Evolutionary conservation across 108 stramenopile genomes (phyloP).

Genomic region (Nitzschia sp.): DNA sequence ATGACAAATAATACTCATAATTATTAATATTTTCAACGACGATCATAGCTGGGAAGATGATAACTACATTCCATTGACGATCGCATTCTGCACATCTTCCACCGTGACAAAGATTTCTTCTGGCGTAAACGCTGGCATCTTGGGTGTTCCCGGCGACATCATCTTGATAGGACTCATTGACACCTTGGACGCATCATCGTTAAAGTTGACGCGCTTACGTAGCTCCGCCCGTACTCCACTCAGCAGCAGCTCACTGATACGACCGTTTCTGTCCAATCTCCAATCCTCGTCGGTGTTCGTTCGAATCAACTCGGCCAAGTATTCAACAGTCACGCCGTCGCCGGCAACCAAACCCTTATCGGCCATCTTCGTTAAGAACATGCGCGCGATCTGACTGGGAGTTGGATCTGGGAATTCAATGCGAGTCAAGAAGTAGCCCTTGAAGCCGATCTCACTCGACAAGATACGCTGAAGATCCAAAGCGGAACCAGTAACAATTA

Average conservation of each 20-base stretch:
- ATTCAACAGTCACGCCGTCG: conserved; percentile 72
- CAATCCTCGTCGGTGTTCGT: conserved; percentile 82
- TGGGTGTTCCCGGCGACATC: conserved; percentile 65
- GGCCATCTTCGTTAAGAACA: conserved; percentile 73
- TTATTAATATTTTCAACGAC: no score
- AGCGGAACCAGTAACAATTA: conserved; percentile 72
- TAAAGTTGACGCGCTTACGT: conserved; percentile 53
- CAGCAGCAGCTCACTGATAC: conserved; percentile 74
- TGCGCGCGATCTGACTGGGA: conserved; percentile 71
- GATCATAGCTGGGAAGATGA: neutral
- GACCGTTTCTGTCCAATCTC: conserved; percentile 81
- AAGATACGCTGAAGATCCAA: conserved; percentile 77
- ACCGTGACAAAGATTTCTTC: conserved; percentile 85
- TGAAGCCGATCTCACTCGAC: conserved; percentile 81
- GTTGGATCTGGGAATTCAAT: conserved; percentile 83
- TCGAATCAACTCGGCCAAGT: conserved; percentile 69
- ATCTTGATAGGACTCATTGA: conserved; percentile 59
- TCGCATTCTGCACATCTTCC: conserved; percentile 89
- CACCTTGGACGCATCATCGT: conserved; percentile 56
- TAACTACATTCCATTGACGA: conserved; percentile 80
- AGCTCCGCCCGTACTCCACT: conserved; percentile 69
- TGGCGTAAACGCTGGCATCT: conserved; percentile 71
- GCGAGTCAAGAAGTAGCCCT: conserved; percentile 69
- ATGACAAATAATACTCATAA: no score
- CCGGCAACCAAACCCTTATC: conserved; percentile 69